Conservation (phyloP, 495 filamentous ascomycete species). For the Parathielavia appendiculata region DNA sequence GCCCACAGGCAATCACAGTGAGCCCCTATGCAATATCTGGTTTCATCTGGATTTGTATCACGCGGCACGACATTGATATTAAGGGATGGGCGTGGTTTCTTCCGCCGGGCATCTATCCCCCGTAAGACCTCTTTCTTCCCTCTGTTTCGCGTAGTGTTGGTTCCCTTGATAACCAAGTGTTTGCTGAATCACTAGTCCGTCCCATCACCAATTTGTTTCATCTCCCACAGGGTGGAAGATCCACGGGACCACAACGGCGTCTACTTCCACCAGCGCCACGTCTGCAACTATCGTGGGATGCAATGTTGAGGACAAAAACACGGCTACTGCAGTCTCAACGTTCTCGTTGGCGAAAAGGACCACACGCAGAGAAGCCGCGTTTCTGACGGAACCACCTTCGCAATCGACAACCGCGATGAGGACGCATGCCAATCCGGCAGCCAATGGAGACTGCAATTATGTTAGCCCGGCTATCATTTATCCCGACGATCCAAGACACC, state of each 20-base stretch:
- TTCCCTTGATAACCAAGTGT: neutral
- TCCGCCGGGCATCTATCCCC: neutral
- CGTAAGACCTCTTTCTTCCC: neutral
- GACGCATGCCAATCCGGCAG: neutral
- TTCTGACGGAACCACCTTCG: neutral
- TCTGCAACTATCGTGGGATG: neutral
- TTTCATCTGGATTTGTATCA: neutral
- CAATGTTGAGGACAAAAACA: neutral
- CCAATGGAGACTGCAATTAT: neutral
- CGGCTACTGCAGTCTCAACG: neutral
- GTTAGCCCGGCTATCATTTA: neutral
- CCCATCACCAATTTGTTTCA: neutral
- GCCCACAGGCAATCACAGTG: neutral
- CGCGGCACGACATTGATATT: neutral
- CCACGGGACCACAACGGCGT: neutral
- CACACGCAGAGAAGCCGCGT: neutral
- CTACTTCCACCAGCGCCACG: neutral
- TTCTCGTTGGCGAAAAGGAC: neutral
- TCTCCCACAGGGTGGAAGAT: neutral
- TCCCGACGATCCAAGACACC: neutral
- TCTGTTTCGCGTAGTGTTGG: neutral
- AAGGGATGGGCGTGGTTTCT: neutral
- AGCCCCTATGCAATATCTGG: neutral
- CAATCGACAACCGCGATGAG: neutral
- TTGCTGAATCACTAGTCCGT: neutral